A percentile compares a stretch with the other conserved stretches of the same genome.
These are phyloP conservation scores for Cruciata laevipes DNA, from an alignment of 257 asterid species.

Conservation along the genomic window DNA sequence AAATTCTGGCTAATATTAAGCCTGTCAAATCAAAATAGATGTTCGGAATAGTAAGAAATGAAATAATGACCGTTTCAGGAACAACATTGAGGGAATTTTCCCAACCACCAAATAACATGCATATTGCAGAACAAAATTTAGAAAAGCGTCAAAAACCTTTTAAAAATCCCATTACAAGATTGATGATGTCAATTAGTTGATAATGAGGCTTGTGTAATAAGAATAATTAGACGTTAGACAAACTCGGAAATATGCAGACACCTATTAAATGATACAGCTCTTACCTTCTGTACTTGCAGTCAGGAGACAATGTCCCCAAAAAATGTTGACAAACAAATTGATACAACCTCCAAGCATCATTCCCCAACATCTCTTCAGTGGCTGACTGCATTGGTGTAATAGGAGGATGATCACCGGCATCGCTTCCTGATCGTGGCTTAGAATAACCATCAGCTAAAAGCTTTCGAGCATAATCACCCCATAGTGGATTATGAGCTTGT, in stretches of 20 bases:
- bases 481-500: conserved; percentile 41
- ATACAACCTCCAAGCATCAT: conserved; percentile 82
- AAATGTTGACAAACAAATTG: conserved; percentile 86
- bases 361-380: conserved; percentile 62
- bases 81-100: no score
- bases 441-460: conserved; percentile 52
- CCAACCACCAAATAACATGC: neutral
- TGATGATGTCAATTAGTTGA: neutral
- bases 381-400: conserved; percentile 89
- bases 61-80: neutral
- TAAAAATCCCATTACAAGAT: neutral
- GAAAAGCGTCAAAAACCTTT: neutral
- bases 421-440: conserved; percentile 78
- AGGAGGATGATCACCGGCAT: conserved; percentile 94
- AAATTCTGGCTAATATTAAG: neutral
- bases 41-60: neutral
- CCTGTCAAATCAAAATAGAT: no score
- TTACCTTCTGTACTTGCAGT: conserved; percentile 74
- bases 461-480: conserved; percentile 59
- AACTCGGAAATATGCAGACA: neutral
- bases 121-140: neutral
- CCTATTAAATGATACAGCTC: conserved; percentile 4
- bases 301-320: conserved; percentile 78
- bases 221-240: neutral
- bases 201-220: neutral